Percentiles rank a stretch among this genome's conserved stretches.
phyloP scores from a whole-genome alignment of 306 rosid genomes.

The Cicer judaicum region DNA sequence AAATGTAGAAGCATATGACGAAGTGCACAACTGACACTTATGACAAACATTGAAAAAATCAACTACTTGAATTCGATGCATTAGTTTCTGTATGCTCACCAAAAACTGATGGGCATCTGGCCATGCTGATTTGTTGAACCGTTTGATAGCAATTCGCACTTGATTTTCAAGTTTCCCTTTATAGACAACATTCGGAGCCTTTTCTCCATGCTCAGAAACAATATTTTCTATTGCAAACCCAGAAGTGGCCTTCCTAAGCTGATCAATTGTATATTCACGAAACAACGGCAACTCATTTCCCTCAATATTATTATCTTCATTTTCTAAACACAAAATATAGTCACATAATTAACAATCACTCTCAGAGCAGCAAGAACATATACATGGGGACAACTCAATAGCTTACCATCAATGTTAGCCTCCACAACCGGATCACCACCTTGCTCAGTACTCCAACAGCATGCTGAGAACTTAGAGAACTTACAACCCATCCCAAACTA shows the following conservation, averaged over 20 bases:
- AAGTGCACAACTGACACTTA: background rate
- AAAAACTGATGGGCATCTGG: constrained; percentile 90
- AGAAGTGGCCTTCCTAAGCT: constrained; percentile 83
- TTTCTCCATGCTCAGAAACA: constrained; percentile 98
- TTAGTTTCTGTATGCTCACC: constrained; percentile 54
- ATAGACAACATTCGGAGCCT: constrained; percentile 95
- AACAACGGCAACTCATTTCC: constrained; percentile 65
- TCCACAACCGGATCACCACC: constrained; percentile 56
- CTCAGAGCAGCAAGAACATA: constrained; percentile 32
- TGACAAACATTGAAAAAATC: constrained; percentile 17
- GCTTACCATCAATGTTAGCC: constrained; percentile 61
- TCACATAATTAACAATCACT: constrained; percentile 36
- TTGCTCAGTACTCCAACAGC: constrained; percentile 61
- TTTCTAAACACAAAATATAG: constrained; percentile 58
- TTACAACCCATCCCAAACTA: constrained; percentile 82
- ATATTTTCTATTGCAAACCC: constrained; percentile 90
- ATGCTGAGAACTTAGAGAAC: constrained; percentile 63
- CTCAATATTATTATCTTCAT: constrained; percentile 59
- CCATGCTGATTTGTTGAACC: constrained; percentile 97
- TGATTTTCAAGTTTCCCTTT: constrained; percentile 91
- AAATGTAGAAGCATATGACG: constrained; percentile 27
- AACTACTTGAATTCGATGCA: background rate
- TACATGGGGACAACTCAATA: constrained; percentile 25
- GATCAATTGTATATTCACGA: constrained; percentile 75
- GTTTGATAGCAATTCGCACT: constrained; percentile 82